phyloP scores from a whole-genome alignment of 768 basidiomycete species.

The Candolleomyces aberdarensis region DNA sequence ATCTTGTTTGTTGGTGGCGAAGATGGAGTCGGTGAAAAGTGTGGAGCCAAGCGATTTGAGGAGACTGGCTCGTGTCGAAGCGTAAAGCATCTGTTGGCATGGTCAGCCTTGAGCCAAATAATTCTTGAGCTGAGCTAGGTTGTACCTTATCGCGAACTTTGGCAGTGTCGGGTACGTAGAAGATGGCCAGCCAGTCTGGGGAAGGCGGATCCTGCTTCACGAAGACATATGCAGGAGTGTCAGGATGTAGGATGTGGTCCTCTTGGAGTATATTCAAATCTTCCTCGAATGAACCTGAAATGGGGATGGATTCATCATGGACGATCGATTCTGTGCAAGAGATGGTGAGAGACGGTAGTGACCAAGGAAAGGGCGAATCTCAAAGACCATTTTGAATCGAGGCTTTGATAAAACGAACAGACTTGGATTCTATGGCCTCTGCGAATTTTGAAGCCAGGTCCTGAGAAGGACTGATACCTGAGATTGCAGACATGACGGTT shows the following conservation, averaged over 20 bases:
- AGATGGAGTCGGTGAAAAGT: conserved; percentile 69
- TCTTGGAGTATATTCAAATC: conserved; percentile 60
- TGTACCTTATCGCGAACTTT: conserved; percentile 78
- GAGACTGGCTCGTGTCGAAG: conserved; percentile 69
- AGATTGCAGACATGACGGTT: conserved; percentile 64
- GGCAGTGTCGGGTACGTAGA: conserved; percentile 81
- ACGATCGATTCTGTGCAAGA: conserved; percentile 61
- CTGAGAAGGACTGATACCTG: conserved; percentile 64
- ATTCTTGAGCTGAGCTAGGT: background rate
- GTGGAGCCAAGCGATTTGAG: conserved; percentile 73
- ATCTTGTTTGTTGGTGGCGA: conserved; percentile 71
- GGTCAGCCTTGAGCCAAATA: background rate
- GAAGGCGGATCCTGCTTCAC: conserved; percentile 58
- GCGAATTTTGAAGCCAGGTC: conserved; percentile 59
- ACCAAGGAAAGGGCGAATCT: conserved; percentile 7
- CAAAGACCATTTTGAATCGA: conserved; percentile 68
- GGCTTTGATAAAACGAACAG: conserved; percentile 73
- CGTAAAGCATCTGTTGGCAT: conserved; percentile 78
- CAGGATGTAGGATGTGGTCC: conserved; percentile 48
- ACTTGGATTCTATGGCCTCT: conserved; percentile 46
- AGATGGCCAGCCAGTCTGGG: conserved; percentile 69
- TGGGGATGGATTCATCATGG: conserved; percentile 48
- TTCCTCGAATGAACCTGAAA: conserved; percentile 50
- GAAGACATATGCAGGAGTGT: conserved; percentile 74
- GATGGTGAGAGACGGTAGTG: conserved; percentile 16